A percentile compares a stretch with the other conserved stretches of the same genome.
Conservation (phyloP, 768 basidiomycete genomes). For the Sarcodon aspratus region DNA sequence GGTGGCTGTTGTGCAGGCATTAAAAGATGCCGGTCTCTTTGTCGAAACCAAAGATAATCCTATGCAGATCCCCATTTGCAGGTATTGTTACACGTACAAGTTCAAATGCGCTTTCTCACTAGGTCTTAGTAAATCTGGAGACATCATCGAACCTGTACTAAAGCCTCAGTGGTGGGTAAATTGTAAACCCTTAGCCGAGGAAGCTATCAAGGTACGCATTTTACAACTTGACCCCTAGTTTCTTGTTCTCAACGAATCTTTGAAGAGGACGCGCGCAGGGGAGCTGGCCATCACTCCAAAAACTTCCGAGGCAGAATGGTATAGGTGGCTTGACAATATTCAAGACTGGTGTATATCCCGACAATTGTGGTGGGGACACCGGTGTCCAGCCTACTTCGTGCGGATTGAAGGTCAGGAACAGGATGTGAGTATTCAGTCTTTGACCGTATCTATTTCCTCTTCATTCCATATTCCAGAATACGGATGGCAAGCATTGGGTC, state of each 20-base stretch:
- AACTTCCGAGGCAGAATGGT: conserved; percentile 88
- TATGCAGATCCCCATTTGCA: conserved; percentile 95
- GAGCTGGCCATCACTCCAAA: conserved; percentile 80
- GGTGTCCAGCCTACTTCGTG: conserved; percentile 90
- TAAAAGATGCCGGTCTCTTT: conserved; percentile 79
- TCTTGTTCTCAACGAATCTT: background rate
- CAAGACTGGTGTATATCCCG: conserved; percentile 99
- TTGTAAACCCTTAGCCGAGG: conserved; percentile 83
- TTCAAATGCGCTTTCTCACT: background rate
- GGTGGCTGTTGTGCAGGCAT: conserved; percentile 66
- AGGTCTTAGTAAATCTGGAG: conserved; percentile 75
- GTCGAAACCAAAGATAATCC: conserved; percentile 92
- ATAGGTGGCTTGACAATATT: conserved; percentile 87
- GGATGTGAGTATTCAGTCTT: conserved; percentile 34
- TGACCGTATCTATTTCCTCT: background rate
- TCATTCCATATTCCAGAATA: conserved; percentile 24
- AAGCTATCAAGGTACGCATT: conserved; percentile 63
- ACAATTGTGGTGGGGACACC: conserved; percentile 99
- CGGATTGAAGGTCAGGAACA: conserved; percentile 65
- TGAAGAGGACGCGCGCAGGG: conserved; percentile 77
- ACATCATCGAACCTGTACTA: conserved; percentile 87
- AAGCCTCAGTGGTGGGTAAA: conserved; percentile 99
- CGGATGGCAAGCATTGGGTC: conserved; percentile 81
- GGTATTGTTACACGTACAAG: conserved; percentile 23
- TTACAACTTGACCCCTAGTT: background rate